A percentile compares a stretch with the other conserved stretches of the same genome.
Conservation (phyloP, 2,329 filamentous ascomycete species). For the Microsporum ferrugineum region DNA sequence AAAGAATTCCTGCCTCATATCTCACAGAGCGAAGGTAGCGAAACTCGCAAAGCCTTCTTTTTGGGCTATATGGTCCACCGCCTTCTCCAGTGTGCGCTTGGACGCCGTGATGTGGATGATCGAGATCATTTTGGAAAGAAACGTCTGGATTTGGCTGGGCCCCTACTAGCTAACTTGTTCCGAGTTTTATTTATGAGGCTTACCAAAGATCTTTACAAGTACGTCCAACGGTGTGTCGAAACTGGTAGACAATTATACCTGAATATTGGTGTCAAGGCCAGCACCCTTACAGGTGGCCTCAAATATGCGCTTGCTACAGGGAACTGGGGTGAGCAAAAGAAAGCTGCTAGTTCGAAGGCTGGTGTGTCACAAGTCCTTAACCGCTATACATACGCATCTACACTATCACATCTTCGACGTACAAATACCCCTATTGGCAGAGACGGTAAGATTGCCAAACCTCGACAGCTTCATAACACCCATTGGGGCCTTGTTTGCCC, state of each 20-base stretch:
- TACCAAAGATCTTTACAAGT: conserved; percentile 79
- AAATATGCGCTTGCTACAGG: conserved; percentile 96
- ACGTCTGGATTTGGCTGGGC: conserved; percentile 86
- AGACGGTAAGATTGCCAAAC: conserved; percentile 97
- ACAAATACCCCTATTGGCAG: conserved; percentile 96
- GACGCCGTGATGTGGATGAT: conserved; percentile 86
- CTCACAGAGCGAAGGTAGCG: conserved; percentile 84
- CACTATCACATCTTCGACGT: conserved; percentile 86
- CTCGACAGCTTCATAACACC: conserved; percentile 93
- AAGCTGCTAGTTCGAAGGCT: conserved; percentile 84
- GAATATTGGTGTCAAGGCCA: conserved; percentile 78
- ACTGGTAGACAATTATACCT: conserved; percentile 80
- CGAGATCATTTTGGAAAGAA: conserved; percentile 99
- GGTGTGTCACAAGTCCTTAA: conserved; percentile 98
- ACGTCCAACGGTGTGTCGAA: conserved; percentile 86
- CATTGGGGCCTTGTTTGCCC: conserved; percentile 98
- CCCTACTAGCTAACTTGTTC: conserved; percentile 91
- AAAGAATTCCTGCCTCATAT: conserved; percentile 96
- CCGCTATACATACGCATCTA: conserved; percentile 94
- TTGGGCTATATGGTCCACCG: conserved; percentile 98
- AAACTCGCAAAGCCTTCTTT: conserved; percentile 95
- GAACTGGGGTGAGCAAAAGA: conserved; percentile 99
- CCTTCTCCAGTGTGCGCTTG: conserved; percentile 82
- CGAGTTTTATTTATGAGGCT: conserved; percentile 82
- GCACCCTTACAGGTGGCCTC: conserved; percentile 81